Evolutionary conservation across 129 eudicot species (phyloP).

Genomic region (Glebionis coronaria): DNA sequence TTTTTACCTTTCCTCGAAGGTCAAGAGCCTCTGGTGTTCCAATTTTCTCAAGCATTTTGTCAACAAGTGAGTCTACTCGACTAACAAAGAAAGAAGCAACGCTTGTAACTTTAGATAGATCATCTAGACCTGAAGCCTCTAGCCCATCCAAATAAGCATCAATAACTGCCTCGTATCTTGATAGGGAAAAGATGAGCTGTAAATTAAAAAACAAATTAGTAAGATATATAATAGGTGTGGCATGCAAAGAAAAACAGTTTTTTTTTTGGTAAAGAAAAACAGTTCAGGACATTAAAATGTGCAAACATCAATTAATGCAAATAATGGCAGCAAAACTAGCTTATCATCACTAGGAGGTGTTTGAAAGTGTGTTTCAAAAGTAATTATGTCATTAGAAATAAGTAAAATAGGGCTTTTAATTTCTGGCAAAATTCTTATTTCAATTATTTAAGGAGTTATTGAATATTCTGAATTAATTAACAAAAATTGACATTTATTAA

Average conservation of each 20-base stretch:
- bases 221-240: not conserved
- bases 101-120: slow-evolving; percentile 91
- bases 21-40: slow-evolving; percentile 98
- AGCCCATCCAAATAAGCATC: slow-evolving; percentile 98
- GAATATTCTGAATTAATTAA: no score
- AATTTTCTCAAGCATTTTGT: slow-evolving; percentile 94
- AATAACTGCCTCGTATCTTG: slow-evolving; percentile 95
- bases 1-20: slow-evolving; percentile 91
- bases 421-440: no score
- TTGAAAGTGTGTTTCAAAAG: not conserved
- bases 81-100: slow-evolving; percentile 99
- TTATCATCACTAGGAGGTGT: no score
- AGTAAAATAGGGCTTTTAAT: no score
- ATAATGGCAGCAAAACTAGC: not conserved
- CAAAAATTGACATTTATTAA: not conserved
- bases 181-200: slow-evolving; percentile 92
- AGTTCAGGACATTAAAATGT: not conserved
- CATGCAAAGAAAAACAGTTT: not conserved
- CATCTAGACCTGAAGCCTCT: slow-evolving; percentile 91
- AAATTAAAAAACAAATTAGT: slow-evolving; percentile 17
- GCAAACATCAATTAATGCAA: not conserved
- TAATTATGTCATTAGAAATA: not conserved
- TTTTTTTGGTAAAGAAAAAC: no score
- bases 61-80: slow-evolving; percentile 91
- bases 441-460: no score